Evolutionary conservation across 1,139 yeast species (phyloP).

Genomic region (Saccharomyces hybrid): DNA sequence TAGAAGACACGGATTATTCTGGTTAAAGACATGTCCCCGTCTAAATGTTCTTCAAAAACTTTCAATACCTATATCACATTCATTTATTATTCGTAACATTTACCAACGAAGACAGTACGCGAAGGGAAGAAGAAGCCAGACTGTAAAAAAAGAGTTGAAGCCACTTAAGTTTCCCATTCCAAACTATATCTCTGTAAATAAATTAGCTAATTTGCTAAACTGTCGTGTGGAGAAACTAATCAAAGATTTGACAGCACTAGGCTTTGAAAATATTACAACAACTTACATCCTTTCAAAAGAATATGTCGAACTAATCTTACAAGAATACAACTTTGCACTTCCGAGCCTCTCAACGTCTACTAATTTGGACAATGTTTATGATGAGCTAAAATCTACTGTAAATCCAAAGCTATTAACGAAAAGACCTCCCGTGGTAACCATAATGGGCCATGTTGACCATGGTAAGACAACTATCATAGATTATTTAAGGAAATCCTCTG

Average conservation of each 20-base stretch:
- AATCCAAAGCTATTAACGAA: conserved; percentile 44
- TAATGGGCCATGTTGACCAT: conserved; percentile 99
- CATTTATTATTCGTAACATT: not conserved
- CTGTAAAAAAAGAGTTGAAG: conserved; percentile 19
- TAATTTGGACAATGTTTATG: conserved; percentile 45
- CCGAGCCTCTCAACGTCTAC: conserved; percentile 32
- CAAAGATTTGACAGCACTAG: conserved; percentile 53
- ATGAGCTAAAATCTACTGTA: conserved; percentile 35
- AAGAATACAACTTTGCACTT: conserved; percentile 74
- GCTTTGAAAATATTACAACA: conserved; percentile 67
- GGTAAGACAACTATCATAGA: conserved; percentile 95
- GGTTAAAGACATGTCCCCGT: conserved; percentile 1
- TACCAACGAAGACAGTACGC: conserved; percentile 9
- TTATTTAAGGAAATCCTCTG: conserved; percentile 69
- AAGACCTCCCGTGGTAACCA: conserved; percentile 90
- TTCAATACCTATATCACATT: not conserved
- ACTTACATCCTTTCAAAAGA: conserved; percentile 80
- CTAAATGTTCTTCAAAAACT: not conserved
- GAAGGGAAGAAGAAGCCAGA: conserved; percentile 11
- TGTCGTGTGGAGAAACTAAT: conserved; percentile 57
- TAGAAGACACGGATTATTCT: not conserved
- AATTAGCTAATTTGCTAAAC: conserved; percentile 63
- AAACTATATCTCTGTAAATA: conserved; percentile 64
- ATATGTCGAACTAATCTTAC: conserved; percentile 78
- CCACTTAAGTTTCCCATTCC: conserved; percentile 48